A percentile compares a stretch with the other conserved stretches of the same genome.
Conservation (phyloP, 1,284 basidiomycete species). For the Malassezia arunalokei region DNA sequence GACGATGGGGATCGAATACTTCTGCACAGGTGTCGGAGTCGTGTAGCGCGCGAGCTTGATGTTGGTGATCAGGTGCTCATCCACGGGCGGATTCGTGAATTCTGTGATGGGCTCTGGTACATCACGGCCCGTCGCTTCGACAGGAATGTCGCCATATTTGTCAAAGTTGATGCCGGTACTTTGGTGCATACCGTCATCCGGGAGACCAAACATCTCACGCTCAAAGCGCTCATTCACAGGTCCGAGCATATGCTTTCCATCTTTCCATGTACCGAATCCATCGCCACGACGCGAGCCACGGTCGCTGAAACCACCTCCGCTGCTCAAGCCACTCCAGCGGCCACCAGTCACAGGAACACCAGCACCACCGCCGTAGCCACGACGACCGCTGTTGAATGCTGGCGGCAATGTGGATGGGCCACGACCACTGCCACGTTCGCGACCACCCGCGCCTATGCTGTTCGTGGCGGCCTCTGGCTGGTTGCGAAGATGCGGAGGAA, state of each 20-base stretch:
- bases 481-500: slow-evolving; percentile 15
- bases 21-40: slow-evolving; percentile 94
- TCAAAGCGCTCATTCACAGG: slow-evolving; percentile 72
- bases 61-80: slow-evolving; percentile 87
- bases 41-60: slow-evolving; percentile 84
- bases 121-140: slow-evolving; percentile 88
- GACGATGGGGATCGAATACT: slow-evolving; percentile 98
- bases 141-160: slow-evolving; percentile 98
- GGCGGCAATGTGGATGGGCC: slow-evolving; percentile 17
- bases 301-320: slow-evolving; percentile 17
- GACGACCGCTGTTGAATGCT: slow-evolving; percentile 28
- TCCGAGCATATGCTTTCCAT: slow-evolving; percentile 73
- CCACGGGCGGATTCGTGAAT: slow-evolving; percentile 80
- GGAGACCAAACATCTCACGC: slow-evolving; percentile 89
- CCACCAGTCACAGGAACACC: slow-evolving; percentile 26
- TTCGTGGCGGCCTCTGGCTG: slow-evolving; percentile 4
- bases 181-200: slow-evolving; percentile 58
- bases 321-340: slow-evolving; percentile 15
- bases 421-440: neutral
- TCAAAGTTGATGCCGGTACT: slow-evolving; percentile 99
- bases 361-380: slow-evolving; percentile 23
- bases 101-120: slow-evolving; percentile 82
- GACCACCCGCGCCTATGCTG: neutral
- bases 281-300: slow-evolving; percentile 39
- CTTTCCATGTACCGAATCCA: slow-evolving; percentile 66